Base-by-base conservation (phyloP, 2,329 filamentous ascomycete species). In the Colletotrichum musicola region DNA sequence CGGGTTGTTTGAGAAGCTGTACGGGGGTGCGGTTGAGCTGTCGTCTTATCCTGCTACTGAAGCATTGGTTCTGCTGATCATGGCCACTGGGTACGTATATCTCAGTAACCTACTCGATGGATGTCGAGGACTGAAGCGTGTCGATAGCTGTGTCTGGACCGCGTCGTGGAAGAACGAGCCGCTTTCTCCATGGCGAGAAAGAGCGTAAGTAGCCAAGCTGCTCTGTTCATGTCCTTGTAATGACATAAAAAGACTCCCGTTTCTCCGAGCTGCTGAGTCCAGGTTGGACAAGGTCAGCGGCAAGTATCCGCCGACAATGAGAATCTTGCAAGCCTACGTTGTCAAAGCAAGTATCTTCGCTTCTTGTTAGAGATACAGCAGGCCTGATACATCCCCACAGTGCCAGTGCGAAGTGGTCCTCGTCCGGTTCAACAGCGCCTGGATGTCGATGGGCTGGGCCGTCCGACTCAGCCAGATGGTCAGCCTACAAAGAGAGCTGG, bases 211-310 rank as follows among this genome's bases (percentile, higher is more conserved):
- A 40, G 13, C 6, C 40, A 42, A 2, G 4, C 40, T n/a, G 14
- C 13, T 42, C n/a, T 2, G 2, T 42, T 2, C 1, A 1, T n/a
- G 6, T 4, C 40, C 14, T 6, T 7, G 13, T n/a, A 42, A 1
- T n/a, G 16, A 42, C 12, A n/a, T 4, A 35, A 10, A 42, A 14
- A 42, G 40, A n/a, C 40, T 42, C 5, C 40, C 40, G 4, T n/a
- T 42, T 42, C 40, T n/a, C 16, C 40, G 14, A 3, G 40, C 40
- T 6, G 40, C 40, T 4, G 40, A 42, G 6, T 42, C 40, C 0
- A 42, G 40, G 6, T 14, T 42, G 13, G 40, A 42, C 4, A 42
- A 42, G 40, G 13, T n/a, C 40, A 14, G 6, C 4, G 3, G 40
- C 4, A 9, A n/a, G 6, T 42, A 42, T n/a, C 40, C 40, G 13